Evolutionary conservation across 2,329 filamentous ascomycete species (phyloP).

Genomic region (Botryosphaeria dothidea): DNA sequence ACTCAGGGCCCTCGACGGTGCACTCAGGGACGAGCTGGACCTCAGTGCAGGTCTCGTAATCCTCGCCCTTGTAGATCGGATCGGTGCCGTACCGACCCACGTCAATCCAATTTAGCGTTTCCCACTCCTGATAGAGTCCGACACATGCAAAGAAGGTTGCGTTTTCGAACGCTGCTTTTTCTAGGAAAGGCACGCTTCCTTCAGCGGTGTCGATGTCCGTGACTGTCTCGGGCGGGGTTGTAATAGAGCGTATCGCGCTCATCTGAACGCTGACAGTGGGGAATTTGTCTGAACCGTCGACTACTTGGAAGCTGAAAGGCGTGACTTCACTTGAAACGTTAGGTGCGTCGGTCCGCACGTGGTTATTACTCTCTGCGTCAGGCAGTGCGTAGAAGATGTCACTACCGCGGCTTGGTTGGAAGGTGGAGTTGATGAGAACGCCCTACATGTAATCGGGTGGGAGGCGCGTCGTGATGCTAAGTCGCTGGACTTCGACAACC

Average conservation of each 20-base stretch:
- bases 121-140: neutral
- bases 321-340: neutral
- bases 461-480: neutral
- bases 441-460: constrained; percentile 3
- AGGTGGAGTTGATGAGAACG: neutral
- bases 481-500: neutral
- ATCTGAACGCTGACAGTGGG: neutral
- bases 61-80: neutral
- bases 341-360: neutral
- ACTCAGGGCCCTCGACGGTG: neutral
- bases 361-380: neutral
- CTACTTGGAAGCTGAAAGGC: neutral
- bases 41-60: neutral
- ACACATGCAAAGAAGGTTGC: neutral
- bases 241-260: neutral
- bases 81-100: neutral
- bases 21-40: neutral
- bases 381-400: constrained; percentile 6
- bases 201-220: neutral
- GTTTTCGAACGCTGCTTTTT: neutral
- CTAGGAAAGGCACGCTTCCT: neutral
- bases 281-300: neutral
- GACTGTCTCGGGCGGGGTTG: neutral
- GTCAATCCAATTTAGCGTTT: neutral
- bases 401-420: neutral